Percentiles rank a stretch among this genome's conserved stretches.
phyloP scores from a whole-genome alignment of 1,284 basidiomycete species.

The Agaricales sp. region DNA sequence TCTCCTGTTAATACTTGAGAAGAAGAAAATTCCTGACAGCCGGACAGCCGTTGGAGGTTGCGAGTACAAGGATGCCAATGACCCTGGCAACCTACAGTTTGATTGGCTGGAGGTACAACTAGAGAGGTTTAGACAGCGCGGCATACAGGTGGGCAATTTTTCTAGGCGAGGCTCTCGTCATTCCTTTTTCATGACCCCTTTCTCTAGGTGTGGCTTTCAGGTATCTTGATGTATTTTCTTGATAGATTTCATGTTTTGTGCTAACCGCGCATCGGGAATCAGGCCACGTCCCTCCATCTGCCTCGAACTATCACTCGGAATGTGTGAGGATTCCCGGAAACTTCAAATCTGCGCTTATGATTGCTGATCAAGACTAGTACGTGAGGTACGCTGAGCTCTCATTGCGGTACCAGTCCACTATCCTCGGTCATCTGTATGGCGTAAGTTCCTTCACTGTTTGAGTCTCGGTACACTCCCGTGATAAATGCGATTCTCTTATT shows the following conservation, averaged over 20 bases:
- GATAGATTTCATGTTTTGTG: conserved; percentile 9
- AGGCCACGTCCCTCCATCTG: conserved; percentile 75
- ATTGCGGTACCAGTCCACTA: conserved; percentile 82
- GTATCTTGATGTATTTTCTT: conserved; percentile 16
- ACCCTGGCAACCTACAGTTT: conserved; percentile 78
- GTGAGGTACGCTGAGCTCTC: conserved; percentile 77
- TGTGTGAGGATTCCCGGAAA: conserved; percentile 51
- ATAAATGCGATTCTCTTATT: conserved; percentile 7
- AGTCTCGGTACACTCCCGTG: neutral
- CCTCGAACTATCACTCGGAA: conserved; percentile 76
- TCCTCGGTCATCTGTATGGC: conserved; percentile 84
- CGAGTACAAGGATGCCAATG: conserved; percentile 41
- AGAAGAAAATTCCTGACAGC: too few relatives aligned
- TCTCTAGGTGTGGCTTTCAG: conserved; percentile 37
- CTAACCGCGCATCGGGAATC: conserved; percentile 11
- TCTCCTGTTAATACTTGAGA: conserved; percentile 4
- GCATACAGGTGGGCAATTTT: conserved; percentile 69
- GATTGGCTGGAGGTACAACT: conserved; percentile 91
- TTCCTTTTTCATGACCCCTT: conserved; percentile 6
- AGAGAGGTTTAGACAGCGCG: conserved; percentile 54
- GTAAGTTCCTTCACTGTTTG: conserved; percentile 29
- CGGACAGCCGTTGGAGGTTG: conserved; percentile 61
- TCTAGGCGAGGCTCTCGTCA: conserved; percentile 4
- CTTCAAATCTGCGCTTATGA: conserved; percentile 9
- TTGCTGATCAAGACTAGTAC: conserved; percentile 45